A percentile compares a stretch with the other conserved stretches of the same genome.
These are phyloP conservation scores for Actinomucor elegans DNA, from an alignment of 371 early-diverging fungal genomes.

Conservation along the genomic window DNA sequence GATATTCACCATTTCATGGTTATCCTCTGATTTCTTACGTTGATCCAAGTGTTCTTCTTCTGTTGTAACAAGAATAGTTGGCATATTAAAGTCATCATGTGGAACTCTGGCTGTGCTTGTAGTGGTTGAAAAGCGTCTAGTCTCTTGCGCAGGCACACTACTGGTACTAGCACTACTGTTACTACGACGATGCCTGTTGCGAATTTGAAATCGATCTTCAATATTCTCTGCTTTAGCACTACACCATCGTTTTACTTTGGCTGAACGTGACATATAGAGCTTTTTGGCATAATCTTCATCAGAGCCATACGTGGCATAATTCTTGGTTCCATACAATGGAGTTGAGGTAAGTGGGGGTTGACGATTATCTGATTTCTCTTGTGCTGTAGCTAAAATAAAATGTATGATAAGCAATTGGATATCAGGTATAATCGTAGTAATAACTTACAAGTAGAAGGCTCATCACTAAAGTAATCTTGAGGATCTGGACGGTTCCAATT, in stretches of 20 bases:
- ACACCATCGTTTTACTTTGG: slow-evolving; percentile 46
- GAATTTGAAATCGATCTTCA: slow-evolving; percentile 1
- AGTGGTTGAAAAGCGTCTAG: slow-evolving; percentile 2
- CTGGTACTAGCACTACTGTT: slow-evolving; percentile 9
- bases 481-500: background rate
- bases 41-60: slow-evolving; percentile 12
- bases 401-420: too few relatives aligned
- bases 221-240: background rate
- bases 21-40: background rate
- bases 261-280: slow-evolving; percentile 43
- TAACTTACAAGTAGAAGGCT: slow-evolving; percentile 3
- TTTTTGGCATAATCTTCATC: slow-evolving; percentile 38
- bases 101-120: slow-evolving; percentile 5
- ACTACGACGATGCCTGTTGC: background rate
- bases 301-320: slow-evolving; percentile 6
- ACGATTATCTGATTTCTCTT: too few relatives aligned
- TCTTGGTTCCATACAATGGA: slow-evolving; percentile 9
- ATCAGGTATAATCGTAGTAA: background rate
- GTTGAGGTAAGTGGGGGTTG: slow-evolving; percentile 14
- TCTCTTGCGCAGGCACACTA: background rate
- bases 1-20: slow-evolving; percentile 19
- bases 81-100: slow-evolving; percentile 29
- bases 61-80: slow-evolving; percentile 39
- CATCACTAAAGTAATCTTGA: slow-evolving; percentile 12
- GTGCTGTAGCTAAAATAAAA: too few relatives aligned